Percentiles rank a stretch among this genome's conserved stretches.
Conservation (phyloP, 257 asterid genomes). For the Solanum corneliomulleri region DNA sequence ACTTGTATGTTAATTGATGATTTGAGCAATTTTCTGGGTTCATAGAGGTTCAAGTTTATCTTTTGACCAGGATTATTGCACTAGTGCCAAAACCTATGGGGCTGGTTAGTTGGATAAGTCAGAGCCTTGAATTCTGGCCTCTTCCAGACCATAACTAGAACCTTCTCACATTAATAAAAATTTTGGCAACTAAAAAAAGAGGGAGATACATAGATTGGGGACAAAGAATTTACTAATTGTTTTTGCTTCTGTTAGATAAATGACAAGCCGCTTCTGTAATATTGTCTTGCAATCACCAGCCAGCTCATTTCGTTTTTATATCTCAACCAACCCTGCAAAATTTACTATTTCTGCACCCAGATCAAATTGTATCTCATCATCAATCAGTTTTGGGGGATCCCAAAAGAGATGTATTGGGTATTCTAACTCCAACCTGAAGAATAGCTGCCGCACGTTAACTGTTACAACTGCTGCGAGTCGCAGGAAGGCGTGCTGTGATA, state of each 20-base stretch:
- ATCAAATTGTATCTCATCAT: constrained; percentile 13
- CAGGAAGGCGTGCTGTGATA: not conserved
- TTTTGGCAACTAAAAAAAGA: not conserved
- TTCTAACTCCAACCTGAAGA: constrained; percentile 11
- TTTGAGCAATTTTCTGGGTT: not conserved
- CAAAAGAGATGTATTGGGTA: constrained; percentile 16
- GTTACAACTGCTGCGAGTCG: constrained; percentile 19
- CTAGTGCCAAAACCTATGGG: not conserved
- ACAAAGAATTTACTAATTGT: not conserved
- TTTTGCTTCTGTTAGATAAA: not conserved
- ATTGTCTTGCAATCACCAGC: constrained; percentile 23
- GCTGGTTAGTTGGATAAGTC: not conserved
- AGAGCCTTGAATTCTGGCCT: not conserved
- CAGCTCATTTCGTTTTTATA: constrained; percentile 12
- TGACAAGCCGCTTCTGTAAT: constrained; percentile 27
- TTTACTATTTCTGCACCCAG: constrained; percentile 1
- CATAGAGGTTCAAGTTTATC: not conserved
- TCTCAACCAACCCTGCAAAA: constrained; percentile 15
- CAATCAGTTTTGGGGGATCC: constrained; percentile 1
- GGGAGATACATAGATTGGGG: not conserved
- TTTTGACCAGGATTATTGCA: not conserved
- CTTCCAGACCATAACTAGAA: not conserved
- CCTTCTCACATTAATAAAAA: not conserved
- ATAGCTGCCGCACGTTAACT: constrained; percentile 22
- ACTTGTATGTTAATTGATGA: not conserved